Evolutionary conservation across 441 rosid species (phyloP), one percentile per base, ranked within the genome.

Genomic region (Gossypium aridum): DNA sequence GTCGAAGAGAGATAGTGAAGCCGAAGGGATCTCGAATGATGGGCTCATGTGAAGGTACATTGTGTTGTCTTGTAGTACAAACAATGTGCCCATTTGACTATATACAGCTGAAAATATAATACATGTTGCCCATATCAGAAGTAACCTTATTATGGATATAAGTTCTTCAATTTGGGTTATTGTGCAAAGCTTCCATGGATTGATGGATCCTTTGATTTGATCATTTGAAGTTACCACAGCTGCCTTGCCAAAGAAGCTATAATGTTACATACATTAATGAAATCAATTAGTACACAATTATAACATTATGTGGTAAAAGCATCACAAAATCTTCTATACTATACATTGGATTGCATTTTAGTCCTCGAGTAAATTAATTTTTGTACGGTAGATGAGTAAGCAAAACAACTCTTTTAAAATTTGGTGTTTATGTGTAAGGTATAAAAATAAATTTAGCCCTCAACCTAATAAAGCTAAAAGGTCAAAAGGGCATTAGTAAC

Each of bases 1-100:
- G 82, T 92, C 94, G 14, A 91, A 91, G 53, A 94, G 83, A 57
- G 96, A 85, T 64, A 90, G 89, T 25, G 98, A 92, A 8, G 99
- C 99, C 1, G 92, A 80, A 9, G 93, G 91, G 73, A 87, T 88
- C 64, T 67, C 71, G 74, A 88, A 90, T 65, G 87, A 22, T 10
- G 72, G 80, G 12, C 85, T 85, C 79, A 91, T 78, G 80, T 79
- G 82, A 55, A 73, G 83, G 78, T 90, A 88, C 88, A 88, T 74
- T 3, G 83, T 84, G 81, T 84, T 85, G 45, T 90, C 91, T 77
- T 90, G 92, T 14, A 85, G 80, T 26, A 85, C 87, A 7, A 88
- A 88, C 70, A 90, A 49, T 19, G 89, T 87, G 59, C 87, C 84
- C 90, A 88, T 87, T 79, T 87, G 91, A 68, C 87, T 78, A 69